Evolutionary conservation across 1,139 yeast species (phyloP), one percentile per base, ranked within the genome.

Genomic region (Debaryomyces coudertii): DNA sequence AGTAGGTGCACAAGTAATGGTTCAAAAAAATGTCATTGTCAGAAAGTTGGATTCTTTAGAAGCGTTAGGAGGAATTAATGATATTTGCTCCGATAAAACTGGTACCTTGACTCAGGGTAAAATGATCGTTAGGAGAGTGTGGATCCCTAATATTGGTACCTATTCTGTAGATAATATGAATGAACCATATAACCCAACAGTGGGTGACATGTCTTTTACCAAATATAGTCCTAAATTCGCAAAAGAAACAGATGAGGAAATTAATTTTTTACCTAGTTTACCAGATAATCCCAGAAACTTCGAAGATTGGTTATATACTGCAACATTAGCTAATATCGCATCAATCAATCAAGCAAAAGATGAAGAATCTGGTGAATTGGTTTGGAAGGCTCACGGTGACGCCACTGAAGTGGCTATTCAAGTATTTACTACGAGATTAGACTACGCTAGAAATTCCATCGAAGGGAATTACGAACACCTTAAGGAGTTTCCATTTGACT

Each of bases 391-490:
- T 12, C 85, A 83, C 57, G 95, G 95, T 45, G 95, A 87, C 61
- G 90, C 95, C 31, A 87, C 95, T 2, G 95, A 87, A 66, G 81
- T 85, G 57, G 93, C 95, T 11, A 83, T 87, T 51, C 88, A 87
- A 58, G 90, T 87, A 0, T 86, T 87, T 60, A 77, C 82, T 14
- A 67, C 80, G 33, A 73, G 93, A 53, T 63, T 83, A 39, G 78
- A 76, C 24, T 76, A 65, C 57, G 69, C 71, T 7, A 74, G 89
- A 54, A 69, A 69, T 7, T 15, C 25, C 8, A 35, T 45, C 5
- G 58, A 58, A 1, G 65, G 67, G 2, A 48, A 51, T 8, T 66
- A 67, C 18, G 57, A 59, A 29, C 87, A 83, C 58, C 47, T 84
- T 16, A 77, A 77, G 24, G 95, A 87, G 62, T 86, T 75, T 56